These are phyloP conservation scores for Diplocarpon rosae DNA, from an alignment of 2,329 filamentous ascomycete species.

Conservation along the genomic window DNA sequence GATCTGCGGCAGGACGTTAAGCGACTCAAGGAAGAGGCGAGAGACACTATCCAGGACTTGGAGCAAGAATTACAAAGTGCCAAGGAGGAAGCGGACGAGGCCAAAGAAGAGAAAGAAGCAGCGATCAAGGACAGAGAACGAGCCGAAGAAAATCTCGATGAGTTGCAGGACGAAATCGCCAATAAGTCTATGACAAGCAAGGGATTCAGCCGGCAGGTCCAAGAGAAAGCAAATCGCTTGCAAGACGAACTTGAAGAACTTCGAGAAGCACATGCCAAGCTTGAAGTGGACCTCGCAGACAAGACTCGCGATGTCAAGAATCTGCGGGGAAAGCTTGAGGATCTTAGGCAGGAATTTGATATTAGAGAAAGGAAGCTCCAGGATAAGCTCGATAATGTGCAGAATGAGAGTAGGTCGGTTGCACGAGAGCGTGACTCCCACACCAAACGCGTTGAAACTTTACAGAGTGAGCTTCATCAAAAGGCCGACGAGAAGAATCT, in stretches of 20 bases:
- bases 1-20: slow-evolving; percentile 26
- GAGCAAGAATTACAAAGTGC: slow-evolving; percentile 43
- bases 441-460: slow-evolving; percentile 36
- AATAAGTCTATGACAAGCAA: slow-evolving; percentile 71
- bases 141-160: slow-evolving; percentile 48
- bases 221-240: slow-evolving; percentile 56
- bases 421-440: slow-evolving; percentile 7
- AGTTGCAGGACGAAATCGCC: slow-evolving; percentile 65
- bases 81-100: slow-evolving; percentile 42
- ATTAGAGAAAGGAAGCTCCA: slow-evolving; percentile 25
- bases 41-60: slow-evolving; percentile 42
- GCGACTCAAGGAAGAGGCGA: slow-evolving; percentile 10
- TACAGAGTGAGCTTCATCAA: slow-evolving; percentile 47
- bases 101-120: slow-evolving; percentile 43
- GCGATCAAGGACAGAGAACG: slow-evolving; percentile 43
- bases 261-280: slow-evolving; percentile 32
- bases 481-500: slow-evolving; percentile 56
- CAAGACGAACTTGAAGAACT: slow-evolving; percentile 52
- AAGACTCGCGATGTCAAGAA: slow-evolving; percentile 32
- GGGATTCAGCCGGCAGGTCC: slow-evolving; percentile 61
- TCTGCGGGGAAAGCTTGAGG: slow-evolving; percentile 33
- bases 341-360: slow-evolving; percentile 23
- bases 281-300: slow-evolving; percentile 34
- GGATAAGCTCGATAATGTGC: slow-evolving; percentile 33
- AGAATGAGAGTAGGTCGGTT: slow-evolving; percentile 30